These are phyloP conservation scores for Trypanosoma melophagium DNA, from an alignment of 208 protist genomes.

Conservation along the genomic window DNA sequence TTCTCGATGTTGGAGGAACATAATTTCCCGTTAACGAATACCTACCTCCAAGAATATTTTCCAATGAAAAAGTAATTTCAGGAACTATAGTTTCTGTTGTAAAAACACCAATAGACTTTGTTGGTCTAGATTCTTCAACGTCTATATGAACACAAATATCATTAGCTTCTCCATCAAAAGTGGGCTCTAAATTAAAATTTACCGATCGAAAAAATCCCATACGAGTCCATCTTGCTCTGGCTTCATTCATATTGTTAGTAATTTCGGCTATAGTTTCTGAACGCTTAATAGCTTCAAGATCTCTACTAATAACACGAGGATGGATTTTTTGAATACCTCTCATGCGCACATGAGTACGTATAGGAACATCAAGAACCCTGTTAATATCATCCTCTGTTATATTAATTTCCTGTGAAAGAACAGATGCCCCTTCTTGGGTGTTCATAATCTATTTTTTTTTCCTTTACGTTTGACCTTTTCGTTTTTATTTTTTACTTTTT, in stretches of 20 bases:
- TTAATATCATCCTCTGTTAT: slow-evolving; percentile 59
- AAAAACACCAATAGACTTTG: slow-evolving; percentile 76
- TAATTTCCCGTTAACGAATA: slow-evolving; percentile 83
- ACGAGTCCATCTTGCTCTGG: slow-evolving; percentile 54
- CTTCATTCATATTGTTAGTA: slow-evolving; percentile 46
- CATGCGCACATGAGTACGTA: slow-evolving; percentile 72
- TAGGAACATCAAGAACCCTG: slow-evolving; percentile 39
- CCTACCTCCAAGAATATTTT: slow-evolving; percentile 73
- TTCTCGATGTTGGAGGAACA: slow-evolving; percentile 70
- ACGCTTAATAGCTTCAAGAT: slow-evolving; percentile 74
- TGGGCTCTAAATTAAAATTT: slow-evolving; percentile 83
- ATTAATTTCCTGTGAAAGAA: slow-evolving; percentile 33
- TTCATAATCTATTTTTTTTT: slow-evolving; percentile 18
- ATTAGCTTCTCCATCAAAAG: slow-evolving; percentile 51
- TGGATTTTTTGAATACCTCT: slow-evolving; percentile 54
- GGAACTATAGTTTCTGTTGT: slow-evolving; percentile 82
- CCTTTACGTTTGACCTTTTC: slow-evolving; percentile 25
- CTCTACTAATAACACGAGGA: slow-evolving; percentile 61
- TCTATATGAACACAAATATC: slow-evolving; percentile 81
- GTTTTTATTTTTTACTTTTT: not conserved
- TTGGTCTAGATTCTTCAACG: slow-evolving; percentile 65
- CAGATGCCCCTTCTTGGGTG: slow-evolving; percentile 6
- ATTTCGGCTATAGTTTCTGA: slow-evolving; percentile 66
- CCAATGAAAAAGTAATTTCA: slow-evolving; percentile 66
- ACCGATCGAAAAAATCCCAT: slow-evolving; percentile 74